Percentiles rank a stretch among this genome's conserved stretches.
Conservation (phyloP, 208 protist species). For the Trypanosomatidae sp. region DNA sequence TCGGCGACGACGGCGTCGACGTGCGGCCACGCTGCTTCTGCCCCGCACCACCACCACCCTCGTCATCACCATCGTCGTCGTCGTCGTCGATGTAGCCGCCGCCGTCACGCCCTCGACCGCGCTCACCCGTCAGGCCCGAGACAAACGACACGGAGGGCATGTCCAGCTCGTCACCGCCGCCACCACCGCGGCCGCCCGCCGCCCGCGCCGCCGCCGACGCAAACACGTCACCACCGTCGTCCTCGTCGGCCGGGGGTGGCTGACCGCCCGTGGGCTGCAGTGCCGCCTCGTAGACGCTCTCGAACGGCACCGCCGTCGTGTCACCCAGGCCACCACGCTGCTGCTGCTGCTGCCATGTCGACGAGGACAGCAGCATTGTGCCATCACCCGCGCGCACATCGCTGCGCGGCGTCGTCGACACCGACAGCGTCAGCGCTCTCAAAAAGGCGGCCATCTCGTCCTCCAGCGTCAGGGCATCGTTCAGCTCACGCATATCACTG, state of each 20-base stretch:
- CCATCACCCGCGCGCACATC: conserved; percentile 9
- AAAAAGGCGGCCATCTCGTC: conserved; percentile 80
- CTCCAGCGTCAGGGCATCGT: conserved; percentile 48
- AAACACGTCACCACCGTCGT: conserved; percentile 1
- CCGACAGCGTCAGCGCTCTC: conserved; percentile 70
- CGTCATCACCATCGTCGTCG: conserved; percentile 1
- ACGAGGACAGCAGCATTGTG: no score
- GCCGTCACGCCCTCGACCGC: neutral
- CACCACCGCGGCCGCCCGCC: neutral
- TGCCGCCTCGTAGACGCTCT: conserved; percentile 25
- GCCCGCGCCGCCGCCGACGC: neutral
- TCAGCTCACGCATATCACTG: conserved; percentile 37
- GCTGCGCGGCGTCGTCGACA: conserved; percentile 50
- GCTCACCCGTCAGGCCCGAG: neutral
- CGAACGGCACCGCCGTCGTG: conserved; percentile 13
- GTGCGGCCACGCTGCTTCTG: neutral
- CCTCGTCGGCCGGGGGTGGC: no score
- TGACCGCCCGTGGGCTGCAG: conserved; percentile 41
- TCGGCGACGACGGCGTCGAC: neutral
- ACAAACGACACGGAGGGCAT: conserved; percentile 1
- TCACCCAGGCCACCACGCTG: no score
- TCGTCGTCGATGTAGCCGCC: neutral
- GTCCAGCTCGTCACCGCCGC: neutral
- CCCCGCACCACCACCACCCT: no score
- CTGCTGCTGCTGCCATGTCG: conserved; percentile 6